Conservation (phyloP, 1,284 basidiomycete species). For the Thelephora terrestris region DNA sequence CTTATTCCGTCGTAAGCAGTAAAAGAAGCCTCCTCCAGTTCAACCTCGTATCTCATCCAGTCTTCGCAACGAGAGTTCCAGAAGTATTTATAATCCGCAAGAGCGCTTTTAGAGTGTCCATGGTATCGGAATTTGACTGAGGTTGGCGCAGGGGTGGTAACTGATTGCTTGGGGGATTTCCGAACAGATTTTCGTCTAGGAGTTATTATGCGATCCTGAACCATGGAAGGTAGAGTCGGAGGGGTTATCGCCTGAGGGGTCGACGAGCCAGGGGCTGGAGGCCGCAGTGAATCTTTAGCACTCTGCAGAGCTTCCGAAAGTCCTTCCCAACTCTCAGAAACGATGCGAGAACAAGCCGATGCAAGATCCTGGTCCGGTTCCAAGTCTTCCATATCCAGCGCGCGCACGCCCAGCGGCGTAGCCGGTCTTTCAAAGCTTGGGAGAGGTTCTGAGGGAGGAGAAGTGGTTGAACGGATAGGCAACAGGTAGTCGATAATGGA, state of each 20-base stretch:
- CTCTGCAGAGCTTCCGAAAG: not conserved
- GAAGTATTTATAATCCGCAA: constrained; percentile 46
- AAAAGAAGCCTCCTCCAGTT: constrained; percentile 17
- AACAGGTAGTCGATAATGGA: too few species aligned
- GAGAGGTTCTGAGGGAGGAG: not conserved
- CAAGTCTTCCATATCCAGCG: not conserved
- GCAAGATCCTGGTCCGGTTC: not conserved
- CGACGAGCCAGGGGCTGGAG: too few species aligned
- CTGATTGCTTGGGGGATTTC: too few species aligned
- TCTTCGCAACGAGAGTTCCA: constrained; percentile 43
- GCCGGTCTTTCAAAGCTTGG: not conserved
- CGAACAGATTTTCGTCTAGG: too few species aligned
- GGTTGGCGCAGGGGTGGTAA: too few species aligned
- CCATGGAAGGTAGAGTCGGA: too few species aligned
- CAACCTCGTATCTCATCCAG: constrained; percentile 32
- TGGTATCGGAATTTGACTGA: constrained; percentile 25
- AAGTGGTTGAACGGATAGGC: too few species aligned
- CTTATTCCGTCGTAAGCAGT: constrained; percentile 23
- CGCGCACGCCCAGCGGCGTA: not conserved
- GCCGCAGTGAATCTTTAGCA: too few species aligned
- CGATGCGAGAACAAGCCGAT: not conserved
- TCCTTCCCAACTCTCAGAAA: not conserved
- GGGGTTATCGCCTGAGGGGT: too few species aligned
- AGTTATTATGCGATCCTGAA: too few species aligned
- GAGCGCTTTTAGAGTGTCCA: constrained; percentile 47